Evolutionary conservation across 805 yeast species (phyloP), one percentile per base, ranked within the genome.

Genomic region (Candida palmyrensis): DNA sequence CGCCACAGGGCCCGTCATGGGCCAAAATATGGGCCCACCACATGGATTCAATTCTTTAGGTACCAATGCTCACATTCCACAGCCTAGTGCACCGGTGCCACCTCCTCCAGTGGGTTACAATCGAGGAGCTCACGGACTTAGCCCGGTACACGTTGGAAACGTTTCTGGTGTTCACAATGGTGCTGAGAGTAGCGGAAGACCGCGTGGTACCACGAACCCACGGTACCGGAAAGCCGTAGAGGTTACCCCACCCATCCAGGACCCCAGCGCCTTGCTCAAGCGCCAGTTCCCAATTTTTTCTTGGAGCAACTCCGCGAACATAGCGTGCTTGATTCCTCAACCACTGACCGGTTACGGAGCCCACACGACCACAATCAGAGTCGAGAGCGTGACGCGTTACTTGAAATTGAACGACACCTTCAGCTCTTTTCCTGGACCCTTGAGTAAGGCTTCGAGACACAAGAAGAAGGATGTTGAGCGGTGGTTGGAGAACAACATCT

Each of bases 281-380:
- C 66, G 82, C 35, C 95, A 84, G 49, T 82, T 82, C 57, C 95
- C 96, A 0, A 50, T 87, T 21, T 82, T 85, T 51, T 66, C 71
- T 37, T 87, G 92, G 82, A 54, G 62, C 32, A 39, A 43, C 18
- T 53, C 65, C 1, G 53, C 49, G 18, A 52, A 48, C n/a, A 53
- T 53, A 3, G 57, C 47, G 1, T 35, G 38, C 14, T 45, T 64
- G 32, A 43, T 57, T 12, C 66, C 67, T 5, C n/a, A n/a, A n/a
- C n/a, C n/a, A n/a, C n/a, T n/a, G n/a, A n/a, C 26, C 5, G 37
- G 34, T n/a, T 34, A 36, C 9, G 33, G 42, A 18, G 54, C 61
- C 22, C 50, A 55, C 44, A 56, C 59, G n/a, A 61, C 53, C 38
- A 59, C 57, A 10, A 23, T 31, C 15, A 17, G 7, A 11, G 18